Evolutionary conservation across 768 basidiomycete genomes (phyloP).

Genomic region (Auricularia sp.): DNA sequence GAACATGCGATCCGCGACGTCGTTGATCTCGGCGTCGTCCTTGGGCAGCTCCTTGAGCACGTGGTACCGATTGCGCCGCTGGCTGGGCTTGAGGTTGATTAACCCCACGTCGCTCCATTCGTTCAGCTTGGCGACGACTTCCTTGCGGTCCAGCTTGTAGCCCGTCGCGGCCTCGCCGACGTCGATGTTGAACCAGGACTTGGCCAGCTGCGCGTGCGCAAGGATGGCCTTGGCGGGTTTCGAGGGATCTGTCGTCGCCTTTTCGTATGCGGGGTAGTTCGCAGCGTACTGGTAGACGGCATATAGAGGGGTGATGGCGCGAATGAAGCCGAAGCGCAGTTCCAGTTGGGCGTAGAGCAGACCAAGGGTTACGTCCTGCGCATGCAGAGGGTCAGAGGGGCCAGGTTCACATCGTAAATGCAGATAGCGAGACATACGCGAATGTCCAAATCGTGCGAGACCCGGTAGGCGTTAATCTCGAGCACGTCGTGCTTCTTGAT

Average conservation of each 20-base stretch:
- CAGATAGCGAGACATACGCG: slow-evolving; percentile 17
- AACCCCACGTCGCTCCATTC: slow-evolving; percentile 32
- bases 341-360: slow-evolving; percentile 40
- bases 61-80: slow-evolving; percentile 30
- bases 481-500: slow-evolving; percentile 10
- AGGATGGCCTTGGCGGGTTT: slow-evolving; percentile 25
- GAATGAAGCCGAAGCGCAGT: slow-evolving; percentile 33
- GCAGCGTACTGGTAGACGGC: slow-evolving; percentile 30
- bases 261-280: slow-evolving; percentile 16
- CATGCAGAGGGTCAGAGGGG: not conserved
- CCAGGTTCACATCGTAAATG: not conserved
- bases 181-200: slow-evolving; percentile 26
- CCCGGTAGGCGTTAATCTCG: slow-evolving; percentile 9
- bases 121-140: slow-evolving; percentile 27
- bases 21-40: slow-evolving; percentile 21
- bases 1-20: slow-evolving; percentile 25
- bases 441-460: slow-evolving; percentile 26
- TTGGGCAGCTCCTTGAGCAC: slow-evolving; percentile 29
- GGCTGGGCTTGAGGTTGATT: slow-evolving; percentile 25
- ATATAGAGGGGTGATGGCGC: slow-evolving; percentile 40
- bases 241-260: slow-evolving; percentile 23
- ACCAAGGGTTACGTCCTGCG: slow-evolving; percentile 31
- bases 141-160: slow-evolving; percentile 22
- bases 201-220: slow-evolving; percentile 21
- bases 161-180: slow-evolving; percentile 21